These are phyloP conservation scores for Aspergillus sclerotiicarbonarius DNA, from an alignment of 495 filamentous ascomycete species.

Conservation along the genomic window DNA sequence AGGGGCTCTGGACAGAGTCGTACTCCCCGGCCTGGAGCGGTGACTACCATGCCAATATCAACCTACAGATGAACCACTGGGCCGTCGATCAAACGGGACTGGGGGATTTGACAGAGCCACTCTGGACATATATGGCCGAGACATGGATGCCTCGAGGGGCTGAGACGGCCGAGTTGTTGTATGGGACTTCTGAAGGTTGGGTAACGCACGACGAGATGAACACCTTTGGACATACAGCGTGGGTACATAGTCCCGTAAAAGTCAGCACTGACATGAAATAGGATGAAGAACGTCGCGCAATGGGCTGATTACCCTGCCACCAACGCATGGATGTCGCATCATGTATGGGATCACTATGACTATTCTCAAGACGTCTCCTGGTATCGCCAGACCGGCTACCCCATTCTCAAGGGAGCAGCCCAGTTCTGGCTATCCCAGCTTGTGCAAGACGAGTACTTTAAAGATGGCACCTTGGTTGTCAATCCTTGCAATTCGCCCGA, in stretches of 20 bases:
- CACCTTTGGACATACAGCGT: slow-evolving; percentile 50
- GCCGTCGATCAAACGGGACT: slow-evolving; percentile 38
- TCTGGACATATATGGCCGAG: slow-evolving; percentile 50
- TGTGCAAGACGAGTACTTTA: slow-evolving; percentile 41
- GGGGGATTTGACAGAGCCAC: slow-evolving; percentile 26
- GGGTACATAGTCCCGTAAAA: background rate
- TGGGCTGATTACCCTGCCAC: slow-evolving; percentile 44
- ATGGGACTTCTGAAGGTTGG: slow-evolving; percentile 42
- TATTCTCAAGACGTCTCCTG: slow-evolving; percentile 44
- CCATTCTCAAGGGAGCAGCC: slow-evolving; percentile 46
- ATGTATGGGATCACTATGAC: slow-evolving; percentile 48
- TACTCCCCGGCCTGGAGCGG: slow-evolving; percentile 40
- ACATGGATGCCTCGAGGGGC: slow-evolving; percentile 50
- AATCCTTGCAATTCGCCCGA: slow-evolving; percentile 54
- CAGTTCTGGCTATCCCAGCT: slow-evolving; percentile 49
- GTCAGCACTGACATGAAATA: background rate
- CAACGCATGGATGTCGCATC: slow-evolving; percentile 52
- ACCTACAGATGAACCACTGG: slow-evolving; percentile 55
- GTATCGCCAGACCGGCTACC: slow-evolving; percentile 41
- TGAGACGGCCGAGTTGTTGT: slow-evolving; percentile 48
- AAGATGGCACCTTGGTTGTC: slow-evolving; percentile 50
- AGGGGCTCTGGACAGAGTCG: slow-evolving; percentile 41
- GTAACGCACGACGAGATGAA: slow-evolving; percentile 49
- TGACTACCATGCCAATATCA: slow-evolving; percentile 53
- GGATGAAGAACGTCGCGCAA: slow-evolving; percentile 38